These are phyloP conservation scores for Tolypocladium pustulatum DNA, from an alignment of 2,329 filamentous ascomycete species.

Conservation along the genomic window DNA sequence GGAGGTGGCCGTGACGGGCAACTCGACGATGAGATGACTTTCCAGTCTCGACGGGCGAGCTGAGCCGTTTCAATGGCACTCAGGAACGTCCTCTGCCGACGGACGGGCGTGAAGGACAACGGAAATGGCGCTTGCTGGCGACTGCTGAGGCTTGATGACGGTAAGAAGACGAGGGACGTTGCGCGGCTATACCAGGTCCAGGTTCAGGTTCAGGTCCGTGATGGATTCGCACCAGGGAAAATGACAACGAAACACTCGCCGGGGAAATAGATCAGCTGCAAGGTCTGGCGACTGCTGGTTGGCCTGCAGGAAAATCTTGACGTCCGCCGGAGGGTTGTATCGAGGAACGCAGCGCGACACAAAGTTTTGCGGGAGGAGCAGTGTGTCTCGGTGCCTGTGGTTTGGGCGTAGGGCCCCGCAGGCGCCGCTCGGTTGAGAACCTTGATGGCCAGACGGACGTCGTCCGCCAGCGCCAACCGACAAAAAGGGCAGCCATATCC, in stretches of 20 bases:
- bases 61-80: not conserved
- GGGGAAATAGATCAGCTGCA: not conserved
- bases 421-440: not conserved
- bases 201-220: not conserved
- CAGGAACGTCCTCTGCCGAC: not conserved
- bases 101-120: too few relatives aligned
- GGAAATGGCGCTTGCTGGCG: not conserved
- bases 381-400: not conserved
- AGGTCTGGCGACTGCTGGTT: too few relatives aligned
- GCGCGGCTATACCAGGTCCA: not conserved
- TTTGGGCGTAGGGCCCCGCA: not conserved
- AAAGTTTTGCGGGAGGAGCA: not conserved
- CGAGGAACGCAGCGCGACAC: not conserved
- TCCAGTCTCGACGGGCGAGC: not conserved
- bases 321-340: not conserved
- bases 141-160: not conserved
- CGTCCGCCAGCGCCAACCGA: not conserved
- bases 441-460: constrained; percentile 4
- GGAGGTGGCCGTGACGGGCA: not conserved
- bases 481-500: not conserved
- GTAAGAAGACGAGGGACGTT: not conserved
- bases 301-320: not conserved
- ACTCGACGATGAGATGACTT: not conserved
- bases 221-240: too few relatives aligned
- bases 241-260: not conserved